Percentiles rank a stretch among this genome's conserved stretches.
Conservation (phyloP, 331 rosid genomes). For the Arachis monticola region DNA sequence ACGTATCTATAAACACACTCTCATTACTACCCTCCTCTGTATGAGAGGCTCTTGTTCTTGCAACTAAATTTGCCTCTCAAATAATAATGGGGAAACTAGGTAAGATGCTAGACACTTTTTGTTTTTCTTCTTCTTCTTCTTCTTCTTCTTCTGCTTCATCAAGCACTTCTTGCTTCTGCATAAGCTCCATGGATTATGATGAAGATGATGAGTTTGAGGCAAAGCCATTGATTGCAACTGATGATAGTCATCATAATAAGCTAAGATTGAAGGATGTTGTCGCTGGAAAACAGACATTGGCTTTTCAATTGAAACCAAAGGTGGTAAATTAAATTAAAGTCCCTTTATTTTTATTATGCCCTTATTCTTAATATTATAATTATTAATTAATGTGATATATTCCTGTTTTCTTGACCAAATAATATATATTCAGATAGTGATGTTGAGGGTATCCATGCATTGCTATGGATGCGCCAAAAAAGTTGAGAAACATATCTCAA, state of each 20-base stretch:
- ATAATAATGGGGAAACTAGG: conserved; percentile 72
- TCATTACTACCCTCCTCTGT: conserved; percentile 32
- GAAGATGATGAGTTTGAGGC: conserved; percentile 72
- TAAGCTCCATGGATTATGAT: conserved; percentile 53
- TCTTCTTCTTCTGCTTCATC: conserved; percentile 50
- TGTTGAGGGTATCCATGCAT: conserved; percentile 88
- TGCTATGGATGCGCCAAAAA: conserved; percentile 92
- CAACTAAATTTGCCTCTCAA: conserved; percentile 14
- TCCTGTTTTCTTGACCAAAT: background rate
- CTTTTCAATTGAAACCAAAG: conserved; percentile 90
- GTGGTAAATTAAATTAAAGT: conserved; percentile 35
- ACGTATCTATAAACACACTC: conserved; percentile 30
- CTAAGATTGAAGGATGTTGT: conserved; percentile 81
- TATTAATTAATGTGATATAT: conserved; percentile 10
- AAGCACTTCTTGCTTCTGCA: conserved; percentile 74
- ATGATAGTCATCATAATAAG: conserved; percentile 51
- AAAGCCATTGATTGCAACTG: conserved; percentile 48
- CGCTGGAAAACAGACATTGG: conserved; percentile 79
- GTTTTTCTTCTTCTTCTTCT: conserved; percentile 51
- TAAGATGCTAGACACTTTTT: conserved; percentile 59
- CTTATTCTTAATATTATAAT: background rate
- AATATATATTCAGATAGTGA: conserved; percentile 62
- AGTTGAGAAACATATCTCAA: conserved; percentile 86
- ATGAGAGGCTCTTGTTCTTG: conserved; percentile 34
- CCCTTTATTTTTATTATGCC: background rate